Base-by-base conservation (phyloP, 139 green algal genomes). In the Dunaliella sp. region DNA sequence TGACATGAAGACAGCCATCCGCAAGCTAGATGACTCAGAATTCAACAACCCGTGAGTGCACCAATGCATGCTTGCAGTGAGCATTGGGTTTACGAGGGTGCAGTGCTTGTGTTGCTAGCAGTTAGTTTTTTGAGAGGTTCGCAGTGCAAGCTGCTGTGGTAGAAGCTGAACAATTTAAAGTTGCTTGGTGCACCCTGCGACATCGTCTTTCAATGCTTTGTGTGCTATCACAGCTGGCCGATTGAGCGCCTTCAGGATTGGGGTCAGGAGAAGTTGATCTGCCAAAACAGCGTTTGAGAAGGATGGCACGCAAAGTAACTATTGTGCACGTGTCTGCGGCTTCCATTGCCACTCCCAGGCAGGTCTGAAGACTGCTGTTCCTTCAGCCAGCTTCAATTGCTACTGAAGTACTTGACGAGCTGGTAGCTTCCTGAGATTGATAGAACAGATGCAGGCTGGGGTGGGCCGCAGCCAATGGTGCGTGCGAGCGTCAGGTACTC, bases 1-100 rank as follows among this genome's bases (percentile, higher is more conserved):
- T 2, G 91, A 94, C 78, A 91, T 94, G 91, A 87, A 87, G 84
- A 72, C 85, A 3, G 87, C 83, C n/a, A 87, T 90, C 28, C 34
- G 83, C 37, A 91, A 94, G 85, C 87, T 92, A 77, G 89, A 94
- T 78, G 91, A 94, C 85, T 92, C 88, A 30, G 90, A 95, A 91
- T 96, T 97, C 86, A 85, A 85, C 57, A 96, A 97, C 88, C 92
- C 92, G 26, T 96, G 92, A 89, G 91, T 94, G 38, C 2, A 3
- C 32, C 16, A 12, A 30, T 37, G 22, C 16, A 2, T 35, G 25
- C 3, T 35, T 21, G 16, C 3, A 25, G 36, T 25, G 7, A 38
- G 48, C 1, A 30, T 84, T 32, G 3, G 28, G 80, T 36, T 83
- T 28, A 2, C n/a, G 1, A 25, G 34, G 35, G 2, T 83, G 80